Evolutionary conservation across 805 yeast genomes (phyloP), one percentile per base, ranked within the genome.

Genomic region (Cyberlindnera americana): DNA sequence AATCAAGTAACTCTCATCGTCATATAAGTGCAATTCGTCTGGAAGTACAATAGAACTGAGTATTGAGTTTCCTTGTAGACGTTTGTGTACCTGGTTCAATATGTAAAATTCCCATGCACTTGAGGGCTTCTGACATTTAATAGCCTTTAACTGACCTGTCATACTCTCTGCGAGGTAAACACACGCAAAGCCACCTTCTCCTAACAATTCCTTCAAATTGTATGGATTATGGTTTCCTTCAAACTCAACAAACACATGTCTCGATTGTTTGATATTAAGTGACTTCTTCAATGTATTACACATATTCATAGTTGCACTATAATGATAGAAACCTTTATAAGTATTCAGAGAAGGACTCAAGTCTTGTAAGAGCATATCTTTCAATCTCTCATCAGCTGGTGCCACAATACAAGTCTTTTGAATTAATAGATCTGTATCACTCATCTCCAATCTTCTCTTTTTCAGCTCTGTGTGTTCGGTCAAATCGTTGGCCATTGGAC

Each of bases 51-150:
- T 63, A 2, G 77, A 70, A 2, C 56, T 51, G 19, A 64, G 41
- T 0, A 62, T 57, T 0, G 36, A 19, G 6, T 52, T 35, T 3
- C 50, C 59, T 3, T 38, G 33, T 18, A 73, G 46, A 28, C 80
- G 56, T 39, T 57, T 41, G 26, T 76, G 77, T 1, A 85, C 66
- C 49, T 78, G 80, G 25, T 66, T 71, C 48, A 87, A 62, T 14
- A 86, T 78, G 56, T 84, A 87, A 52, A 72, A 85, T 60, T 89
- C 96, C 96, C 96, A 88, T 4, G 75, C 66, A 32, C 77, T 73
- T 0, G 85, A 65, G 0, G 91, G 87, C 14, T 70, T 68, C 53
- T 83, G 88, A 12, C 83, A 74, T 55, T 89, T 89, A 37, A 89
- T 61, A 0, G 96, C 95, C 36, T 69, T 72, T 24, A 73, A 53